Evolutionary conservation across 148 eudicot species (phyloP).

Genomic region (Polygonum aviculare): DNA sequence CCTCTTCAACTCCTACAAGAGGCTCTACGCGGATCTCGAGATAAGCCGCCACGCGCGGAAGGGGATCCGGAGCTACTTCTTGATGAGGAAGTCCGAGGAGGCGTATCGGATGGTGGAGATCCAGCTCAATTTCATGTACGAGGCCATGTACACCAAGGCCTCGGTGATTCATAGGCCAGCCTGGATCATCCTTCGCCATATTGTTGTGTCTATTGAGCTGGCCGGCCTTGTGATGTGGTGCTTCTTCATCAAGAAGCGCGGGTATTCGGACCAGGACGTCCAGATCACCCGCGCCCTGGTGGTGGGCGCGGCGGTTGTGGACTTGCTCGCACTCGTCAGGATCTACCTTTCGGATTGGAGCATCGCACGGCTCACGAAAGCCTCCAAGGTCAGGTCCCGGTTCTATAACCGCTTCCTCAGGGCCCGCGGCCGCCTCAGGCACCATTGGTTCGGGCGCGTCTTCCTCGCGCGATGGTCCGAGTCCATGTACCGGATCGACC

Average conservation of each 20-base stretch:
- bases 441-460: not conserved
- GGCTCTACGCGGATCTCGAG: conserved; percentile 35
- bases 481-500: not conserved
- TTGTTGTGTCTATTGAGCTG: conserved; percentile 12
- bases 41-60: conserved; percentile 25
- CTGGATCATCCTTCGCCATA: conserved; percentile 14
- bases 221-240: conserved; percentile 20
- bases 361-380: not conserved
- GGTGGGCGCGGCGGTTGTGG: conserved; percentile 27
- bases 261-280: conserved; percentile 16
- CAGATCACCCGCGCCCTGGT: conserved; percentile 15
- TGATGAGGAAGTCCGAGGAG: conserved; percentile 19
- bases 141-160: conserved; percentile 37
- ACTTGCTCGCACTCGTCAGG: conserved; percentile 23
- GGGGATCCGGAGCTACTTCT: conserved; percentile 26
- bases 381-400: no score
- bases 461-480: not conserved
- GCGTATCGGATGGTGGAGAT: conserved; percentile 42
- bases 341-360: conserved; percentile 33
- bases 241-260: not conserved
- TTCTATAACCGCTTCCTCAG: not conserved
- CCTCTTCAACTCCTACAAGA: conserved; percentile 28
- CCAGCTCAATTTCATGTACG: conserved; percentile 41
- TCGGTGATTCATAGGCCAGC: conserved; percentile 11
- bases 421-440: not conserved